Percentiles rank a stretch among this genome's conserved stretches.
Evolutionary conservation across 345 rosid species (phyloP).

Genomic region (Citrus glauca): DNA sequence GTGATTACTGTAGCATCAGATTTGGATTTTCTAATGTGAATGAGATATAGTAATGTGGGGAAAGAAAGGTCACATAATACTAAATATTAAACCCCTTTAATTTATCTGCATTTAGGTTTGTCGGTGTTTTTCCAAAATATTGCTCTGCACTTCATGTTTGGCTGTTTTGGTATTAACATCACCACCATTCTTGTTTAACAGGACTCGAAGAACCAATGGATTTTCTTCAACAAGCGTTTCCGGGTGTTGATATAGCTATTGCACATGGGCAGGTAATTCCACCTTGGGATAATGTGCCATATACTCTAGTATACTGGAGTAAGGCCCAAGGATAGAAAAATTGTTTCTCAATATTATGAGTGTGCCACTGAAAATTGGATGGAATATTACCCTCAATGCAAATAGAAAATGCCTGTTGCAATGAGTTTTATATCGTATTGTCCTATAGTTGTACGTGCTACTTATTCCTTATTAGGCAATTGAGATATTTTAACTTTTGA

Average conservation of each 20-base stretch:
- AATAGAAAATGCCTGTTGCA: neutral
- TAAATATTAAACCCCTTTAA: neutral
- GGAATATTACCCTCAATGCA: neutral
- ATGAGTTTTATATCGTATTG: neutral
- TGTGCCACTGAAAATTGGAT: neutral
- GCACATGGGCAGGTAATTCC: slow-evolving; percentile 87
- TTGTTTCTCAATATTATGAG: neutral
- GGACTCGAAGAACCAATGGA: slow-evolving; percentile 88
- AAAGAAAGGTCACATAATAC: neutral
- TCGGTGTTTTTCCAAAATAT: neutral
- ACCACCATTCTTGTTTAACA: slow-evolving; percentile 27
- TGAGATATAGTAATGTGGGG: neutral
- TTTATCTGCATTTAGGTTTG: neutral
- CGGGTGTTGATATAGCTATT: slow-evolving; percentile 70
- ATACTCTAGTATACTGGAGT: neutral
- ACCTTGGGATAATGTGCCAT: neutral
- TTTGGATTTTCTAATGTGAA: neutral
- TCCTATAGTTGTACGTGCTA: neutral
- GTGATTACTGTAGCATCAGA: neutral
- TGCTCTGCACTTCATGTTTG: slow-evolving; percentile 1
- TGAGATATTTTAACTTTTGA: neutral
- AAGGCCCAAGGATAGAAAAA: neutral
- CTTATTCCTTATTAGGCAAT: neutral
- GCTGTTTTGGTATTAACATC: slow-evolving; percentile 3
- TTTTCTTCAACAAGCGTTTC: slow-evolving; percentile 73